Evolutionary conservation across 1,284 basidiomycete genomes (phyloP).

Genomic region (Cryptococcus depauperatus): DNA sequence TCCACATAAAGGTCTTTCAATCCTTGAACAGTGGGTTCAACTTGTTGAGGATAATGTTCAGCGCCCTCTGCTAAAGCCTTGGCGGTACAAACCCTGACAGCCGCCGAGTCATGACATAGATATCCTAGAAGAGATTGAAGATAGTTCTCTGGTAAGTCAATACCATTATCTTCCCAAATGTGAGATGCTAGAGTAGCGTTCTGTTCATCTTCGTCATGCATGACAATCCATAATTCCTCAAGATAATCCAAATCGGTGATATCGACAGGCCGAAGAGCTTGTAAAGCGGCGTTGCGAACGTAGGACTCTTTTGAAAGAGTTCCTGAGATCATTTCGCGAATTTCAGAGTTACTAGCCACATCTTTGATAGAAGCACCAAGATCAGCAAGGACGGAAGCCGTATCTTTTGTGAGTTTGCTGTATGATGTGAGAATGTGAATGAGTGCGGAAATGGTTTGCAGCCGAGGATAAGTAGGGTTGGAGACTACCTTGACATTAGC

Average conservation of each 20-base stretch:
- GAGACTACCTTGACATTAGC: slow-evolving; percentile 50
- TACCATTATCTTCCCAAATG: slow-evolving; percentile 92
- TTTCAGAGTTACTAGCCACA: slow-evolving; percentile 59
- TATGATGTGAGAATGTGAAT: slow-evolving; percentile 68
- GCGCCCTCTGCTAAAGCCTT: slow-evolving; percentile 70
- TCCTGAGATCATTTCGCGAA: slow-evolving; percentile 60
- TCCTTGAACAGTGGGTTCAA: slow-evolving; percentile 49
- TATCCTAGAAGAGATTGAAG: slow-evolving; percentile 57
- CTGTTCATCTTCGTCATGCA: slow-evolving; percentile 86
- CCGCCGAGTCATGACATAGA: slow-evolving; percentile 70
- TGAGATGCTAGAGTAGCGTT: slow-evolving; percentile 74
- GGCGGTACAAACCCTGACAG: slow-evolving; percentile 70
- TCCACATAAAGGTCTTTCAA: slow-evolving; percentile 73
- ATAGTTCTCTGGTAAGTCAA: slow-evolving; percentile 76
- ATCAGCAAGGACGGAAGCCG: slow-evolving; percentile 72
- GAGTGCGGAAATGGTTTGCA: slow-evolving; percentile 62
- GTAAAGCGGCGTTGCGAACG: slow-evolving; percentile 82
- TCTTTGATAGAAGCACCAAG: slow-evolving; percentile 73
- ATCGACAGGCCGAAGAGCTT: slow-evolving; percentile 87
- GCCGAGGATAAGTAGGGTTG: slow-evolving; percentile 62
- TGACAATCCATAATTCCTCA: slow-evolving; percentile 77
- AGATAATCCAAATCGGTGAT: slow-evolving; percentile 92
- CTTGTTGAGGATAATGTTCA: slow-evolving; percentile 63
- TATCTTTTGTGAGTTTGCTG: slow-evolving; percentile 76
- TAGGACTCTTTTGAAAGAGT: slow-evolving; percentile 81